Conservation (phyloP, 805 yeast species). For the Yamadazyma scolyti region DNA sequence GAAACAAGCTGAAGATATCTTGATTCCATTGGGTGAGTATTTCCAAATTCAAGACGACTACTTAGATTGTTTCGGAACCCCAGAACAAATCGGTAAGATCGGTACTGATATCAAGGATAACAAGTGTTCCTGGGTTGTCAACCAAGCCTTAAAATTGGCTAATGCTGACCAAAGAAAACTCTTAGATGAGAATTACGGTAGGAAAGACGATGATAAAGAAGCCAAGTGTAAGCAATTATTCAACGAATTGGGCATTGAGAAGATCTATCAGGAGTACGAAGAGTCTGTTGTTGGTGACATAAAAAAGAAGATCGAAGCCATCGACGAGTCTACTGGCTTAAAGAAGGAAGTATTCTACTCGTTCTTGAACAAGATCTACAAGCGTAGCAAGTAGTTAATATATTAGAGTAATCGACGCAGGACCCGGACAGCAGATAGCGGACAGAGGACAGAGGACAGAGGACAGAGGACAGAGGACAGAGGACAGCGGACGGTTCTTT, state of each 20-base stretch:
- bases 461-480: too few relatives aligned
- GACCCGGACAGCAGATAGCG: too few relatives aligned
- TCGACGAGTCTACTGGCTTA: slow-evolving; percentile 93
- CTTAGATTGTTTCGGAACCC: slow-evolving; percentile 95
- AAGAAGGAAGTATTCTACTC: slow-evolving; percentile 79
- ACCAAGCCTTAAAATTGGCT: slow-evolving; percentile 81
- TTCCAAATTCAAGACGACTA: slow-evolving; percentile 98
- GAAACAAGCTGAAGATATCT: slow-evolving; percentile 80
- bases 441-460: too few relatives aligned
- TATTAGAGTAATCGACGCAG: too few relatives aligned
- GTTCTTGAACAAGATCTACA: slow-evolving; percentile 88
- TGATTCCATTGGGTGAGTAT: slow-evolving; percentile 95
- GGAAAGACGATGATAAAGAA: slow-evolving; percentile 69
- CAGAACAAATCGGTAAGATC: slow-evolving; percentile 95
- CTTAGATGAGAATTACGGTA: slow-evolving; percentile 88
- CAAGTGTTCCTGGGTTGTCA: slow-evolving; percentile 97
- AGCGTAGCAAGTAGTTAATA: slow-evolving; percentile 69
- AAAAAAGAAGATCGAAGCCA: slow-evolving; percentile 55
- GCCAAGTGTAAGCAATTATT: slow-evolving; percentile 68
- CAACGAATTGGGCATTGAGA: slow-evolving; percentile 66
- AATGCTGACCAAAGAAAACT: slow-evolving; percentile 76
- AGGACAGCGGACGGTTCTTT: too few relatives aligned
- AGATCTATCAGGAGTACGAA: slow-evolving; percentile 76
- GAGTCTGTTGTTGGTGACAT: slow-evolving; percentile 68
- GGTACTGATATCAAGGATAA: slow-evolving; percentile 98